phyloP scores from a whole-genome alignment of 768 basidiomycete species.

The Cytidiella melzeri region DNA sequence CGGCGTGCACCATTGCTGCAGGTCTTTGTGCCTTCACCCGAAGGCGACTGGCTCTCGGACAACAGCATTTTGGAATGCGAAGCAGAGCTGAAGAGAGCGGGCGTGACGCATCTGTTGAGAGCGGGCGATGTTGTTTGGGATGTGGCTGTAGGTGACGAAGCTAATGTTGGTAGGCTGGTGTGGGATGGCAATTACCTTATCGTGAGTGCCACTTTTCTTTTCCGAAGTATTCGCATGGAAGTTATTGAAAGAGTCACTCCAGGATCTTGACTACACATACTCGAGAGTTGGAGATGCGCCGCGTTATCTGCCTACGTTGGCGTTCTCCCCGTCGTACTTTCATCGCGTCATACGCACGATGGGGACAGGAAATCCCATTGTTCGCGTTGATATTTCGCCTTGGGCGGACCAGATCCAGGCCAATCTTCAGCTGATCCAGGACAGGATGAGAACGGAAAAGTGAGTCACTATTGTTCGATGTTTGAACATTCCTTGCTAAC shows the following conservation, averaged over 20 bases:
- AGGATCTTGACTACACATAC: slow-evolving; percentile 86
- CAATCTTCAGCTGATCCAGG: slow-evolving; percentile 72
- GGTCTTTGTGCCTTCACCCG: slow-evolving; percentile 81
- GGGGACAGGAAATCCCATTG: slow-evolving; percentile 40
- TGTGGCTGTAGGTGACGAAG: slow-evolving; percentile 79
- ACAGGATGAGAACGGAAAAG: slow-evolving; percentile 76
- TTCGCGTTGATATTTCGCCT: slow-evolving; percentile 66
- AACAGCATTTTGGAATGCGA: slow-evolving; percentile 78
- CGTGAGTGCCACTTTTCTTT: slow-evolving; percentile 39
- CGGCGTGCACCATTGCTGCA: slow-evolving; percentile 72
- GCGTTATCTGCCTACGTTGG: slow-evolving; percentile 71
- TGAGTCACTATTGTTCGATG: slow-evolving; percentile 37
- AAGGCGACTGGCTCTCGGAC: slow-evolving; percentile 84
- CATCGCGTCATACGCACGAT: slow-evolving; percentile 69
- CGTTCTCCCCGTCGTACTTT: slow-evolving; percentile 86
- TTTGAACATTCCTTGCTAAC: too few relatives aligned
- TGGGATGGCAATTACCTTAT: slow-evolving; percentile 90
- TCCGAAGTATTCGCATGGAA: background rate
- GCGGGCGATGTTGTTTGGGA: slow-evolving; percentile 87
- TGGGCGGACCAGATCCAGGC: slow-evolving; percentile 75
- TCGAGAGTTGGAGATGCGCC: slow-evolving; percentile 72
- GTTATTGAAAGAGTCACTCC: background rate
- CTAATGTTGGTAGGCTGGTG: slow-evolving; percentile 73
- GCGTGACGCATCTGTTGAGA: slow-evolving; percentile 54
- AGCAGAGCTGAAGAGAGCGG: slow-evolving; percentile 67